Conservation (phyloP, 192 early-diverging fungal species). For the Coemansia sp. region DNA sequence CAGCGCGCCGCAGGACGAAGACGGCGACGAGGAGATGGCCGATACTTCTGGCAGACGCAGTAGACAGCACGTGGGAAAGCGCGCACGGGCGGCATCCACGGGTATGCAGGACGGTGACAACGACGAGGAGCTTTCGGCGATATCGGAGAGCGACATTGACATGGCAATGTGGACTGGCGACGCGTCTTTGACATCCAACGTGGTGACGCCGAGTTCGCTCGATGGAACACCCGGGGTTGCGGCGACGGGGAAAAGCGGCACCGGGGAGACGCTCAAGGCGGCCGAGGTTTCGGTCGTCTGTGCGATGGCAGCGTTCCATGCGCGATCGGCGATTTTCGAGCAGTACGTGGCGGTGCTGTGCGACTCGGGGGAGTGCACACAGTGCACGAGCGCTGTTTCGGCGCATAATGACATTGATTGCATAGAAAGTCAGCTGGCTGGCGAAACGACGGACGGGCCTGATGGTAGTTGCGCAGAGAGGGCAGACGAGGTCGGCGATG, state of each 20-base stretch:
- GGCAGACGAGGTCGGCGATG: background rate
- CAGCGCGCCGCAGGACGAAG: constrained; percentile 8
- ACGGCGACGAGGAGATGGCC: background rate
- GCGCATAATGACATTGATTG: constrained; percentile 11
- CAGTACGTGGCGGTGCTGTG: constrained; percentile 64
- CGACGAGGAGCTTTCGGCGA: constrained; percentile 37
- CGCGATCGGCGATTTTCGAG: constrained; percentile 74
- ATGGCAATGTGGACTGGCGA: constrained; percentile 38
- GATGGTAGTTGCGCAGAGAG: background rate
- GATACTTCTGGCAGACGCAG: background rate
- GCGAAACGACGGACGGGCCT: too few relatives aligned
- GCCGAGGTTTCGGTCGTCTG: constrained; percentile 35
- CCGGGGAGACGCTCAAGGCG: constrained; percentile 8
- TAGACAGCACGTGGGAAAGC: constrained; percentile 10
- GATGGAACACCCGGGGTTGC: background rate
- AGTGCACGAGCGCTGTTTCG: constrained; percentile 18
- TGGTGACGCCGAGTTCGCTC: constrained; percentile 19
- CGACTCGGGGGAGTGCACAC: constrained; percentile 37
- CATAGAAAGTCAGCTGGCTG: constrained; percentile 1
- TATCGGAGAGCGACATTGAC: constrained; percentile 45
- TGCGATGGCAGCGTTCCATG: constrained; percentile 61
- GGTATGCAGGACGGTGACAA: constrained; percentile 5
- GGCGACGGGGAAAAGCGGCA: background rate
- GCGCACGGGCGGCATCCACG: constrained; percentile 13
- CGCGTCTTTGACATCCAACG: constrained; percentile 18